These are phyloP conservation scores for Lasiosphaeria ovina DNA, from an alignment of 495 filamentous ascomycete genomes.

Conservation along the genomic window DNA sequence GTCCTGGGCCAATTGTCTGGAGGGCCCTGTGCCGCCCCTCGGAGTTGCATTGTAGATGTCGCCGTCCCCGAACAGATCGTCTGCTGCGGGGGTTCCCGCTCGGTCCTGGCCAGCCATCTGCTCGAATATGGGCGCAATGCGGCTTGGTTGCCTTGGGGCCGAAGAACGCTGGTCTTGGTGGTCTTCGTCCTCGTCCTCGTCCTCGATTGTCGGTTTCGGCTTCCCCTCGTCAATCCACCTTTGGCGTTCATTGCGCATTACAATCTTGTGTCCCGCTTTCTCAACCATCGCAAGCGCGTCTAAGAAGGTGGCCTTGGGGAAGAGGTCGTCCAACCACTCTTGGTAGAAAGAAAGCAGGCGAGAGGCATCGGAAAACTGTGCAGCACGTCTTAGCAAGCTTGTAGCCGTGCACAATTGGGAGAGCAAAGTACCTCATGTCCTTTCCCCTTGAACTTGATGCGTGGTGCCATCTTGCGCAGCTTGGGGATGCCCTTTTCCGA, in stretches of 20 bases:
- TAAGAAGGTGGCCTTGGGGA: slow-evolving; percentile 88
- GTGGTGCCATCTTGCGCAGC: slow-evolving; percentile 66
- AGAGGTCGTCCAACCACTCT: slow-evolving; percentile 94
- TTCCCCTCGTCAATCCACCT: slow-evolving; percentile 81
- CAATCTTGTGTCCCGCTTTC: slow-evolving; percentile 83
- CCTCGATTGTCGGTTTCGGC: slow-evolving; percentile 47
- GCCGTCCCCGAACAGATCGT: slow-evolving; percentile 38
- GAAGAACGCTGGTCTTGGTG: neutral
- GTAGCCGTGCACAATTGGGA: neutral
- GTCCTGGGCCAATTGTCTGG: slow-evolving; percentile 20
- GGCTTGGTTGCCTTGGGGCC: slow-evolving; percentile 30
- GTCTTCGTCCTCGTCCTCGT: slow-evolving; percentile 47
- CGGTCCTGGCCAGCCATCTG: slow-evolving; percentile 19
- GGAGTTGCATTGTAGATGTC: slow-evolving; percentile 47
- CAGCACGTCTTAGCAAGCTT: neutral
- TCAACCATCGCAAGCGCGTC: slow-evolving; percentile 92
- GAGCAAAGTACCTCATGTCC: slow-evolving; percentile 73
- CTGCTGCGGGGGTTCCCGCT: slow-evolving; percentile 30
- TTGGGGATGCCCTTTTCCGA: slow-evolving; percentile 81
- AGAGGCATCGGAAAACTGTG: slow-evolving; percentile 78
- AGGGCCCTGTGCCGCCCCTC: slow-evolving; percentile 14
- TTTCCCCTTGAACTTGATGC: slow-evolving; percentile 84
- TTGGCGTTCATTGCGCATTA: slow-evolving; percentile 61
- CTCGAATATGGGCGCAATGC: slow-evolving; percentile 51
- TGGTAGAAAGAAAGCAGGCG: slow-evolving; percentile 88